These are phyloP conservation scores for Hansfordia pulvinata DNA, from an alignment of 2,329 filamentous ascomycete genomes.

Conservation along the genomic window DNA sequence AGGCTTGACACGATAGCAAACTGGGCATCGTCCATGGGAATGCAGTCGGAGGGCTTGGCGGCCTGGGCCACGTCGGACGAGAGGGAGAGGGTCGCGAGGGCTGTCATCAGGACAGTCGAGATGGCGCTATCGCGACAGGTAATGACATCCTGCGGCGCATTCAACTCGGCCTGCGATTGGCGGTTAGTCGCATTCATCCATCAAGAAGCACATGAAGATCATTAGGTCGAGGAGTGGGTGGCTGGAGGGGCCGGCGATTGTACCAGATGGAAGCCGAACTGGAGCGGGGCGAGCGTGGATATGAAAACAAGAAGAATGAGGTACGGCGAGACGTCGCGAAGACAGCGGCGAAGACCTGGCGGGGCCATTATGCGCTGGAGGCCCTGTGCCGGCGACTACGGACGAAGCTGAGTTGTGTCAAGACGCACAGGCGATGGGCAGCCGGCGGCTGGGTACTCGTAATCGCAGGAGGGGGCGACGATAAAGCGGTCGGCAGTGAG, in stretches of 20 bases:
- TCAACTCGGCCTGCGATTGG: constrained; percentile 77
- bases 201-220: too few relatives aligned
- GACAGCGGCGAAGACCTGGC: constrained; percentile 13
- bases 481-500: too few relatives aligned
- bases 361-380: constrained; percentile 5
- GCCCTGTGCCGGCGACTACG: too few relatives aligned
- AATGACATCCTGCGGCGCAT: constrained; percentile 87
- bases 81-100: constrained; percentile 13
- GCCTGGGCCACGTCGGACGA: constrained; percentile 11
- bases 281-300: constrained; percentile 73
- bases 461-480: too few relatives aligned
- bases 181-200: too few relatives aligned
- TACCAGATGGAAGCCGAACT: constrained; percentile 92
- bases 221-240: too few relatives aligned
- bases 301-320: constrained; percentile 64
- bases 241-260: constrained; percentile 9
- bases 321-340: constrained; percentile 53
- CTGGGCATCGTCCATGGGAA: constrained; percentile 70
- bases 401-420: too few relatives aligned
- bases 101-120: constrained; percentile 15
- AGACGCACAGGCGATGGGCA: too few relatives aligned
- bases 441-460: too few relatives aligned
- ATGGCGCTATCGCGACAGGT: constrained; percentile 60
- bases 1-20: constrained; percentile 83
- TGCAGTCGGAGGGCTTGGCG: constrained; percentile 55